phyloP scores from a whole-genome alignment of 768 basidiomycete species.

The Auricularia sp. region DNA sequence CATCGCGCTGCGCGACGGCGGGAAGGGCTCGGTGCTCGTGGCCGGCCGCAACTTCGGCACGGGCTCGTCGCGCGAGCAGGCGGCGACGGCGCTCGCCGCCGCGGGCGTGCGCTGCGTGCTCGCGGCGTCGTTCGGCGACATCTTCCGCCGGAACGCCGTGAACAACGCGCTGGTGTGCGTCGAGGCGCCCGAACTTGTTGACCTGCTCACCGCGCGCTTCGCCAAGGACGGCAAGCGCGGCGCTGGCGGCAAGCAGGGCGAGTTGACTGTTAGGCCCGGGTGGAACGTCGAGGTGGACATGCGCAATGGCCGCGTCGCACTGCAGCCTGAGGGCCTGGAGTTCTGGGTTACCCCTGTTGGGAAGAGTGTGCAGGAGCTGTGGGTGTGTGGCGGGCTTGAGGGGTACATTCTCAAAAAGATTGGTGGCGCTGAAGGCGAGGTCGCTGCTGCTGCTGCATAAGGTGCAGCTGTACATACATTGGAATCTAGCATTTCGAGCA shows the following conservation, averaged over 20 bases:
- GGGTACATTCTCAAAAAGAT: constrained; percentile 69
- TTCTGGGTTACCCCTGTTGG: constrained; percentile 75
- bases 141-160: constrained; percentile 98
- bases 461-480: not conserved
- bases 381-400: constrained; percentile 91
- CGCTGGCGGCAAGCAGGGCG: constrained; percentile 64
- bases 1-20: constrained; percentile 36
- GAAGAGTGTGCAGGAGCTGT: constrained; percentile 91
- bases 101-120: constrained; percentile 89
- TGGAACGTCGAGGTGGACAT: constrained; percentile 58
- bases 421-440: not conserved
- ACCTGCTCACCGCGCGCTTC: constrained; percentile 67
- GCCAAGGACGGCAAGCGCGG: constrained; percentile 68
- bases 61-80: constrained; percentile 96
- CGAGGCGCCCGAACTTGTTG: constrained; percentile 83
- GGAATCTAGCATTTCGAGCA: not conserved
- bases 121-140: constrained; percentile 98
- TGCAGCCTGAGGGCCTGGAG: constrained; percentile 37
- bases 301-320: constrained; percentile 55
- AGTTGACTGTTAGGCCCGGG: constrained; percentile 73
- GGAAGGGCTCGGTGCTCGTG: constrained; percentile 68
- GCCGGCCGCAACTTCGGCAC: constrained; percentile 98
- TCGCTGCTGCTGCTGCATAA: not conserved
- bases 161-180: constrained; percentile 96
- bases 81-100: constrained; percentile 91